Evolutionary conservation across 805 yeast species (phyloP).

Genomic region (Sugiyamaella marilandica): DNA sequence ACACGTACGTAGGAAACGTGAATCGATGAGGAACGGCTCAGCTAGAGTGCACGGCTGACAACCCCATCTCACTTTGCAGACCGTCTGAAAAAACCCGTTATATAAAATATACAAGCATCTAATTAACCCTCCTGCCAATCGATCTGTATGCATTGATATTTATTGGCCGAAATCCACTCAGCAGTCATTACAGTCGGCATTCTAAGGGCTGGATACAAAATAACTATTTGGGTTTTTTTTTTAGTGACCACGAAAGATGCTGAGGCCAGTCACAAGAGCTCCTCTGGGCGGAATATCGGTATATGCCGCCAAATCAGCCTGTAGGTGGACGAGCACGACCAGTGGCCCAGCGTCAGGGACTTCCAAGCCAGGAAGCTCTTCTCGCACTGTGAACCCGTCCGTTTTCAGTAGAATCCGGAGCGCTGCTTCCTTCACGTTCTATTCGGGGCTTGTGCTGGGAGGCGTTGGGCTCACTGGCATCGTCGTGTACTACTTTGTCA

Average conservation of each 20-base stretch:
- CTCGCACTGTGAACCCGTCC: constrained; percentile 3
- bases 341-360: background rate
- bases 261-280: background rate
- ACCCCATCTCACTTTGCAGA: background rate
- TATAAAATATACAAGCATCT: background rate
- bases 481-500: constrained; percentile 67
- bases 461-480: constrained; percentile 40
- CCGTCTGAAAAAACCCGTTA: background rate
- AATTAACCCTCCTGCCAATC: too few relatives aligned
- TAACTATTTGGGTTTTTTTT: too few relatives aligned
- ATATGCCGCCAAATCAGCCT: background rate
- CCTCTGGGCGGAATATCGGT: background rate
- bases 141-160: background rate
- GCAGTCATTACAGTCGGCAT: too few relatives aligned
- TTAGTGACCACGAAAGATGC: background rate
- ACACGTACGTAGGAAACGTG: background rate
- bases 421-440: constrained; percentile 32
- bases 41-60: background rate
- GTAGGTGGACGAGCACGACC: background rate
- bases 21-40: background rate
- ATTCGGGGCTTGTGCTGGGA: constrained; percentile 30
- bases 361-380: background rate
- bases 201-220: too few relatives aligned
- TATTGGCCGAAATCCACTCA: too few relatives aligned
- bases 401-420: constrained; percentile 18